Evolutionary conservation across 352 stramenopile species (phyloP).

Genomic region (Stramenopiles sp.): DNA sequence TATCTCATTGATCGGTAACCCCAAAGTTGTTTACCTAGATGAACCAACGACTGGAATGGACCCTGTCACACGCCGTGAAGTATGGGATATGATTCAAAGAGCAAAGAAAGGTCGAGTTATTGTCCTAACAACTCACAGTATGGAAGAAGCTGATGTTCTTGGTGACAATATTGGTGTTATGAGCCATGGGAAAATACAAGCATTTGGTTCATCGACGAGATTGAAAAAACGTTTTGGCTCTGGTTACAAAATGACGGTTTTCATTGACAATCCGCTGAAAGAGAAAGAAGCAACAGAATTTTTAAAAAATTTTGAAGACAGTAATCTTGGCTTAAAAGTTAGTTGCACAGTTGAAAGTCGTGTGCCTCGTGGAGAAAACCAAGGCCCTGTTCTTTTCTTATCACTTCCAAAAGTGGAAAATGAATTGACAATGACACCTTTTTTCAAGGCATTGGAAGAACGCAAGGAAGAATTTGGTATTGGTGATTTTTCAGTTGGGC

Average conservation of each 20-base stretch:
- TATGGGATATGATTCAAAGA: slow-evolving; percentile 48
- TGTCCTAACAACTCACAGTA: slow-evolving; percentile 6
- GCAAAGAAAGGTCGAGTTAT: slow-evolving; percentile 14
- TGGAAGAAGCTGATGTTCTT: slow-evolving; percentile 18
- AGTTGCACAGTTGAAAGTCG: background rate
- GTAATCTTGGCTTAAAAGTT: background rate
- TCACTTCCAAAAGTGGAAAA: background rate
- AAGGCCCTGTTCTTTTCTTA: background rate
- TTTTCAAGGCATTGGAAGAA: slow-evolving; percentile 1
- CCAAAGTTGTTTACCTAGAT: slow-evolving; percentile 47
- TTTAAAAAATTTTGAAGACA: background rate
- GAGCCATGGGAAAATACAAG: slow-evolving; percentile 35
- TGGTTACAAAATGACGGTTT: slow-evolving; percentile 1
- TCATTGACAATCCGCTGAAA: background rate
- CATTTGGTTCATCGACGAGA: background rate
- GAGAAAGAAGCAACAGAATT: background rate
- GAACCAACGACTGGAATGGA: slow-evolving; percentile 29
- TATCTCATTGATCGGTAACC: slow-evolving; percentile 44
- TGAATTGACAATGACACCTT: background rate
- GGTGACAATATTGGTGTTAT: slow-evolving; percentile 32
- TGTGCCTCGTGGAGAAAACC: background rate
- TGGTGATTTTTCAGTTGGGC: slow-evolving; percentile 5
- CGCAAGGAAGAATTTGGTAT: slow-evolving; percentile 1
- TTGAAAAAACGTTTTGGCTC: slow-evolving; percentile 6
- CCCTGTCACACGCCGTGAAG: background rate